Evolutionary conservation across 176 grass and related monocot species (phyloP).

Genomic region (Zea luxurians): DNA sequence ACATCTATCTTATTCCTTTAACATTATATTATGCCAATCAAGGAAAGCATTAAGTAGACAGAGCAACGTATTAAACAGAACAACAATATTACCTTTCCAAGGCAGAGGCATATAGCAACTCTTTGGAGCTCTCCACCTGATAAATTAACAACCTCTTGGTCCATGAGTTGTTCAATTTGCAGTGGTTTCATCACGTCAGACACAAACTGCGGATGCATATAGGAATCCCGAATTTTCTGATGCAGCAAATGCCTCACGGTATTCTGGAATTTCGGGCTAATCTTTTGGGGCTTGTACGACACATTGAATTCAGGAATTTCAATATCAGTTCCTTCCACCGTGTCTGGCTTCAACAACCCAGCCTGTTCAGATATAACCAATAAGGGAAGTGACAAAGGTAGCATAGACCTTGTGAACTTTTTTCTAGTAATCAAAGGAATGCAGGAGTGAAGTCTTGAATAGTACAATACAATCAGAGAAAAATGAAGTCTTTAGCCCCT

Average conservation of each 20-base stretch:
- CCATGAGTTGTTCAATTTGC: constrained; percentile 93
- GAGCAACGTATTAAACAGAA: constrained; percentile 13
- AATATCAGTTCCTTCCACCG: constrained; percentile 63
- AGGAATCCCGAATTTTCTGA: constrained; percentile 83
- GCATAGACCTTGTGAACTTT: not conserved
- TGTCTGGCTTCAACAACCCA: constrained; percentile 72
- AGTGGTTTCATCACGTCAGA: constrained; percentile 98
- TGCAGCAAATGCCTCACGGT: constrained; percentile 84
- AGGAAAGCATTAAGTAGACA: constrained; percentile 1
- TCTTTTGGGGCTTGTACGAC: constrained; percentile 93
- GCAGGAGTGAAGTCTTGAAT: not conserved
- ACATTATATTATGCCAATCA: not conserved
- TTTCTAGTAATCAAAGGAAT: not conserved
- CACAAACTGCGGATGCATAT: constrained; percentile 82
- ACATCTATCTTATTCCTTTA: not conserved
- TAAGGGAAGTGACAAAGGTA: not conserved
- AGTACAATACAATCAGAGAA: not conserved
- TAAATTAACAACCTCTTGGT: constrained; percentile 87
- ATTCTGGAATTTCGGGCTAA: constrained; percentile 74
- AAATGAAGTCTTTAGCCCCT: not conserved
- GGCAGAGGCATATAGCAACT: constrained; percentile 89
- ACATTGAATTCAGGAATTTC: constrained; percentile 99
- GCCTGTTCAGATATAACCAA: constrained; percentile 54
- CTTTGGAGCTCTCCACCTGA: constrained; percentile 98
- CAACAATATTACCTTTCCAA: constrained; percentile 72